Evolutionary conservation across 768 basidiomycete species (phyloP).

Genomic region (Rhizopogon rudus): DNA sequence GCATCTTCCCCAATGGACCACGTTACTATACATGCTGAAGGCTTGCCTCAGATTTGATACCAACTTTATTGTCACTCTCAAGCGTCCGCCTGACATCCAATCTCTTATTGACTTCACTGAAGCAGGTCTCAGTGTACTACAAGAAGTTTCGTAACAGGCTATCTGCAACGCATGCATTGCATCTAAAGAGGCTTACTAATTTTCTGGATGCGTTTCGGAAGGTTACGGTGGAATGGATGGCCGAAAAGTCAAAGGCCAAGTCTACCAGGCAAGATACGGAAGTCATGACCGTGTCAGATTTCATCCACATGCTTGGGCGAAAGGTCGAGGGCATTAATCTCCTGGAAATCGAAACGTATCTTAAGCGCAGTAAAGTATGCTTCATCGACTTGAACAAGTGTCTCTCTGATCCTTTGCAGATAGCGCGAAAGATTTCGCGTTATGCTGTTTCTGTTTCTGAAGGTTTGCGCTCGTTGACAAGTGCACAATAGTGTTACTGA

Average conservation of each 20-base stretch:
- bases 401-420: conserved; percentile 27
- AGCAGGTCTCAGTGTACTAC: conserved; percentile 76
- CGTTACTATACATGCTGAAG: neutral
- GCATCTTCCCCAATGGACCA: conserved; percentile 21
- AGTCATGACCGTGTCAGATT: conserved; percentile 63
- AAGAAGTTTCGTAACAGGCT: conserved; percentile 75
- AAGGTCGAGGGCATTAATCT: conserved; percentile 76
- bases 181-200: conserved; percentile 72
- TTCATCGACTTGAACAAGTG: neutral
- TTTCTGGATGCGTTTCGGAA: conserved; percentile 68
- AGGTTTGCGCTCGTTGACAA: conserved; percentile 8
- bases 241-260: conserved; percentile 14
- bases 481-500: neutral
- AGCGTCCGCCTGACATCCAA: conserved; percentile 57
- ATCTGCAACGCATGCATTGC: conserved; percentile 64
- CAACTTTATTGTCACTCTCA: conserved; percentile 84
- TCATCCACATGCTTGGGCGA: conserved; percentile 62
- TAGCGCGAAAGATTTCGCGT: conserved; percentile 79
- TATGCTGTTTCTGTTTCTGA: conserved; percentile 63
- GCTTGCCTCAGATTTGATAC: conserved; percentile 64
- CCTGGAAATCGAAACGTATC: conserved; percentile 75
- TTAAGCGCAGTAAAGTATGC: conserved; percentile 76
- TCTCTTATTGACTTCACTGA: conserved; percentile 56
- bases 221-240: conserved; percentile 50
- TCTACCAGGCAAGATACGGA: conserved; percentile 30